Base-by-base conservation (phyloP, 495 filamentous ascomycete genomes). In the Neohortaea acidophila region DNA sequence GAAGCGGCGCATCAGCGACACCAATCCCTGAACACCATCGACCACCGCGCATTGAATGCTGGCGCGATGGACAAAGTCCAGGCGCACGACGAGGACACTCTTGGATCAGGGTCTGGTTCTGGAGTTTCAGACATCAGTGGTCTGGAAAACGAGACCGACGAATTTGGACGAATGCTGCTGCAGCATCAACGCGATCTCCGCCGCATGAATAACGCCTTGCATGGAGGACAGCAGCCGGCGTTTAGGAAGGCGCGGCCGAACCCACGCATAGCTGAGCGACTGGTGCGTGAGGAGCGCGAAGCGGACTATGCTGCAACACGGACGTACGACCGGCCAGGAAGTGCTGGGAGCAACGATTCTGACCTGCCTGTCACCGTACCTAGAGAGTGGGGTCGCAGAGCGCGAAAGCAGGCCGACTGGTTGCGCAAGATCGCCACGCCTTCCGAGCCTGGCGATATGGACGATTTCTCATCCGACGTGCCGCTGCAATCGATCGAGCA, bases 371-470 rank as follows among this genome's bases (percentile, higher is more conserved):
- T 77, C 24, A 70, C 72, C 24, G 39, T 70, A 20, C 77, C 76
- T 21, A 52, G 52, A 36, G 62, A 57, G 17, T 81, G 77, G 77
- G 75, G 72, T 10, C 57, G 62, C 36, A 72, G 66, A 43, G 70
- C 60, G 19, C 66, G 53, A 32, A 55, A 55, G 27, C 59, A 58
- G 17, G 60, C 56, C n/a, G 65, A 69, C 38, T 79, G 75, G 75
- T 45, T 73, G 39, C 62, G 59, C 15, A 48, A 20, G 46, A 60
- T 31, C 44, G 57, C 34, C 14, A 33, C 19, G 34, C 53, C 44
- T 36, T 45, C 39, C 18, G 56, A 57, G 35, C 48, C 55, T 5
- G 31, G 43, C 10, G 51, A 47, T 36, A 43, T 61, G 14, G 51
- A 37, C 48, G 39, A 41, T 54, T 39, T 21, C 26, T 21, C 19